Conservation (phyloP, 1,284 basidiomycete genomes). For the Ceratobasidium sp. region DNA sequence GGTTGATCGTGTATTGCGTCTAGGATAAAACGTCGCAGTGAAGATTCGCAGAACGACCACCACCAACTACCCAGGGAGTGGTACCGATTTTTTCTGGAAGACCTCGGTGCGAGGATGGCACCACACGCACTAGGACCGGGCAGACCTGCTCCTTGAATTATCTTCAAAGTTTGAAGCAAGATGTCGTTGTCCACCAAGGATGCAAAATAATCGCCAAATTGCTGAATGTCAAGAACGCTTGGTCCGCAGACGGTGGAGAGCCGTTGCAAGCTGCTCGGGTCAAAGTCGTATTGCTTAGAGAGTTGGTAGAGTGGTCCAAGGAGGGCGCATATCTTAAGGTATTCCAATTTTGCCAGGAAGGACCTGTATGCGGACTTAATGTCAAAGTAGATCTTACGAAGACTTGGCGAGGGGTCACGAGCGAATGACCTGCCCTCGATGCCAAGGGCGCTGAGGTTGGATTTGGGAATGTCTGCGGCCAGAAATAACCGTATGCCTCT, state of each 20-base stretch:
- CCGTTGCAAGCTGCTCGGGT: not conserved
- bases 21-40: no score
- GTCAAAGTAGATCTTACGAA: not conserved
- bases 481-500: not conserved
- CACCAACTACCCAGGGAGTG: not conserved
- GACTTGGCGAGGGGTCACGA: not conserved
- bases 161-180: not conserved
- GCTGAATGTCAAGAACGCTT: not conserved
- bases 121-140: not conserved
- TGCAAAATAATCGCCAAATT: not conserved
- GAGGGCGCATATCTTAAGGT: not conserved
- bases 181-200: not conserved
- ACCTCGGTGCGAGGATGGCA: not conserved
- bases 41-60: not conserved
- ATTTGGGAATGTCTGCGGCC: not conserved
- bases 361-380: not conserved
- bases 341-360: not conserved
- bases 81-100: not conserved
- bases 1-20: no score
- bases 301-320: not conserved
- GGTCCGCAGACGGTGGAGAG: not conserved
- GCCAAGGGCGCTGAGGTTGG: not conserved
- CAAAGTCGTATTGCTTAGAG: not conserved
- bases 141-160: not conserved
- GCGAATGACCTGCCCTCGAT: not conserved